Evolutionary conservation across 108 stramenopile species (phyloP).

Genomic region (Licmophora abbreviata): DNA sequence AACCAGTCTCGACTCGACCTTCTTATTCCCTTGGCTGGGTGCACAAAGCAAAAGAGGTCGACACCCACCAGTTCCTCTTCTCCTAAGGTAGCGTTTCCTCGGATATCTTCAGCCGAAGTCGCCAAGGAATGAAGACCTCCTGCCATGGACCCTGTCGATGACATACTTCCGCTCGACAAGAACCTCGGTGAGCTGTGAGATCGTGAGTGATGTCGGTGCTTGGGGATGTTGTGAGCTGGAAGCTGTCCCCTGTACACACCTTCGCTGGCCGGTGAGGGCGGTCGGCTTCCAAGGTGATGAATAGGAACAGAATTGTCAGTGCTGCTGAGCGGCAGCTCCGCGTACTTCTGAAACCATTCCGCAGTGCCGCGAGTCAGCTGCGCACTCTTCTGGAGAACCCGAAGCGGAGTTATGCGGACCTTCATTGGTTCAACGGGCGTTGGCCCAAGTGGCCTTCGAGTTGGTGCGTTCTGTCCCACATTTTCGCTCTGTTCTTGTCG

Average conservation of each 20-base stretch:
- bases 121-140: too few species aligned
- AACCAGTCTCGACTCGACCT: constrained; percentile 65
- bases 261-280: not conserved
- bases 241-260: too few species aligned
- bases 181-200: constrained; percentile 32
- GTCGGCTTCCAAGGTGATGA: too few species aligned
- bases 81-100: not conserved
- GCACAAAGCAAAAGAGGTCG: constrained; percentile 77
- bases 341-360: constrained; percentile 56
- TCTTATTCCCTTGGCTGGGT: constrained; percentile 59
- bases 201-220: constrained; percentile 22
- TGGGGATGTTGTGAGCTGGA: constrained; percentile 3
- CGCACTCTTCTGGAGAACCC: constrained; percentile 47
- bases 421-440: constrained; percentile 64
- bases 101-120: too few species aligned
- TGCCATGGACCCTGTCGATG: too few species aligned
- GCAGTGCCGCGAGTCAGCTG: constrained; percentile 57
- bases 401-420: constrained; percentile 80
- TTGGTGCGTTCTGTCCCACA: constrained; percentile 16
- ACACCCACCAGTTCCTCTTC: constrained; percentile 58
- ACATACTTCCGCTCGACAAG: constrained; percentile 8
- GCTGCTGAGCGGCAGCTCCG: constrained; percentile 14
- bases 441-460: constrained; percentile 38
- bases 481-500: constrained; percentile 33
- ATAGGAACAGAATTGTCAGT: too few species aligned